Base-by-base conservation (phyloP, 129 eudicot genomes). In the Tanacetum coccineum region DNA sequence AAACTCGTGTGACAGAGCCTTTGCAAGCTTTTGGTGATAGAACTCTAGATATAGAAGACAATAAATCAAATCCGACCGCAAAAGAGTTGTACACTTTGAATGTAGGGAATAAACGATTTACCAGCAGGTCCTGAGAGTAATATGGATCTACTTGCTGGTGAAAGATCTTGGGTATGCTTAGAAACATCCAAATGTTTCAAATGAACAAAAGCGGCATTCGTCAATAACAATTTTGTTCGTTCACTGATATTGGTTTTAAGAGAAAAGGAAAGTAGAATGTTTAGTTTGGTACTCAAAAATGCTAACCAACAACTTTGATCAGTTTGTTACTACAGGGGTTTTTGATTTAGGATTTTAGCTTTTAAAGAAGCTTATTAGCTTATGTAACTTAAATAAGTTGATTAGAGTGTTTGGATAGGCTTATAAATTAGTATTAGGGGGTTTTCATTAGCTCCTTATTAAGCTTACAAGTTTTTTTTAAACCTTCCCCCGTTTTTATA, bases 121-220 rank as follows among this genome's bases (percentile, higher is more conserved):
- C 98, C 98, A 56, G 95, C 87, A 58, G 95, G 86, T 28, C 96
- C 98, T 44, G 96, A 84, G 46, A 93, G 86, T 79, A 93, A 80
- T 72, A 93, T 93, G 44, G 96, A 81, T 67, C 87, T 81, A 78
- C 98, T 88, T 71, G 95, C 98, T 53, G 98, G 96, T 1, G 86
- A 82, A 58, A 93, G 92, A 82, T 88, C 82, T 63, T 90, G 75
- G 5, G 90, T 86, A 80, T 86, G 90, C 70, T 78, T 93, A 18
- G 96, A 86, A 67, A 88, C 89, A 72, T 93, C 96, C 28, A 83
- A 36, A 79, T 88, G 83, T 76, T 84, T 93, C 45, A 93, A 81
- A 81, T 93, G 96, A 71, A 93, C 96, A 82, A 76, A 88, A 17
- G 98, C 98, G 13, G 96, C 98, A 83, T 91, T 93, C 66, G 89